A percentile compares a stretch with the other conserved stretches of the same genome.
phyloP scores from a whole-genome alignment of 2,329 filamentous ascomycete genomes.

The Dactylella cylindrospora region DNA sequence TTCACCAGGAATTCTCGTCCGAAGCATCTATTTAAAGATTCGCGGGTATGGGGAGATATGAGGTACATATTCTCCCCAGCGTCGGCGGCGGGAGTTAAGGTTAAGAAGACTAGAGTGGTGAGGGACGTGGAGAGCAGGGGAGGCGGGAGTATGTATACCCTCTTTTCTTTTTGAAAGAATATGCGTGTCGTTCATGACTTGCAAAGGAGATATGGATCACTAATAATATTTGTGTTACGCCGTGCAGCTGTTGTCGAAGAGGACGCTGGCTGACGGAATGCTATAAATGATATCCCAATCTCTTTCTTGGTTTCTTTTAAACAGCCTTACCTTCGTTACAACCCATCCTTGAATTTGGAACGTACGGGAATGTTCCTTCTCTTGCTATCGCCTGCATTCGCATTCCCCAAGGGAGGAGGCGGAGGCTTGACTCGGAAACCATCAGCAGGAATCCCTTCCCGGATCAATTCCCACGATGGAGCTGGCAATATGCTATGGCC shows the following conservation, averaged over 20 bases:
- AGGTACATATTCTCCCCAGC: conserved; percentile 26
- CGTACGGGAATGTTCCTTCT: too few relatives aligned
- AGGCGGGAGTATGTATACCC: conserved; percentile 7
- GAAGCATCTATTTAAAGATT: conserved; percentile 14
- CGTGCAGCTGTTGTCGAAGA: conserved; percentile 2
- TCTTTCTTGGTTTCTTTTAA: conserved; percentile 2
- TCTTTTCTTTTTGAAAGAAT: not conserved
- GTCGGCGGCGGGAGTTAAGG: not conserved
- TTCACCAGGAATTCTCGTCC: conserved; percentile 38
- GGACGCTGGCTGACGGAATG: conserved; percentile 24
- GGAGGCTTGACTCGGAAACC: too few relatives aligned
- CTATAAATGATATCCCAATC: not conserved
- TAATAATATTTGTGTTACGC: too few relatives aligned
- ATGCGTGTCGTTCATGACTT: too few relatives aligned
- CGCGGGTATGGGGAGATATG: conserved; percentile 18
- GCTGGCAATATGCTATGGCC: too few relatives aligned
- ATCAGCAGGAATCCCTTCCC: too few relatives aligned
- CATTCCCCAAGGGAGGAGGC: too few relatives aligned
- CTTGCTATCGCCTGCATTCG: too few relatives aligned
- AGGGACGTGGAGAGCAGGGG: conserved; percentile 18
- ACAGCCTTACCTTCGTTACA: too few relatives aligned
- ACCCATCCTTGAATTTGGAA: too few relatives aligned
- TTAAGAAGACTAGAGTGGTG: conserved; percentile 23
- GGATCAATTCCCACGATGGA: too few relatives aligned
- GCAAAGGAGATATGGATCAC: too few relatives aligned